These are phyloP conservation scores for Pilobolus umbonatus DNA, from an alignment of 192 early-diverging fungal genomes.

Conservation along the genomic window DNA sequence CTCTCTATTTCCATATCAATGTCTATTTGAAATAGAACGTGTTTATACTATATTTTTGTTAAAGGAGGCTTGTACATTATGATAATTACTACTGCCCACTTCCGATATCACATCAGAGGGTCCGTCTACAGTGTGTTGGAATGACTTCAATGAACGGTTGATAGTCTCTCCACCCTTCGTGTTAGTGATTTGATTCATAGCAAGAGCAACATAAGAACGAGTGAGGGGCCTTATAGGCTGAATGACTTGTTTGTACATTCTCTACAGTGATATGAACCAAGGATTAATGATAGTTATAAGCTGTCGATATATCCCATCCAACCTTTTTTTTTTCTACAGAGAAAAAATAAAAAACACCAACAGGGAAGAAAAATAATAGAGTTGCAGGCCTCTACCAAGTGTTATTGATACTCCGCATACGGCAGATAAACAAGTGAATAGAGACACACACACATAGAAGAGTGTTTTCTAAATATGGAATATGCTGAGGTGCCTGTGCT, in stretches of 20 bases:
- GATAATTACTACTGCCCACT: slow-evolving; percentile 13
- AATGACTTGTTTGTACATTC: slow-evolving; percentile 15
- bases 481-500: too few species aligned
- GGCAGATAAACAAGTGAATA: too few species aligned
- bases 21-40: slow-evolving; percentile 25
- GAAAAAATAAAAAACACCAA: background rate
- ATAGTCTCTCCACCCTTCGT: background rate
- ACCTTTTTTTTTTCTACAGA: background rate
- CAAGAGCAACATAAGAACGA: slow-evolving; percentile 22
- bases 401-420: too few species aligned
- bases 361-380: too few species aligned
- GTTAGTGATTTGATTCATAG: slow-evolving; percentile 4
- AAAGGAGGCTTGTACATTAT: background rate
- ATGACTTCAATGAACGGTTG: slow-evolving; percentile 25
- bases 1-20: slow-evolving; percentile 33
- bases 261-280: background rate
- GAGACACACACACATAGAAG: too few species aligned
- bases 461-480: too few species aligned
- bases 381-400: too few species aligned
- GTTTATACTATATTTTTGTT: background rate
- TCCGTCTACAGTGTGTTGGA: slow-evolving; percentile 11
- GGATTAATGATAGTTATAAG: too few species aligned
- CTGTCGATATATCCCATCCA: too few species aligned
- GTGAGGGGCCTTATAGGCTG: background rate
- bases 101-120: slow-evolving; percentile 7